Evolutionary conservation across 2,329 filamentous ascomycete species (phyloP), one percentile per base, ranked within the genome.

Genomic region (Lachnellula hyalina): DNA sequence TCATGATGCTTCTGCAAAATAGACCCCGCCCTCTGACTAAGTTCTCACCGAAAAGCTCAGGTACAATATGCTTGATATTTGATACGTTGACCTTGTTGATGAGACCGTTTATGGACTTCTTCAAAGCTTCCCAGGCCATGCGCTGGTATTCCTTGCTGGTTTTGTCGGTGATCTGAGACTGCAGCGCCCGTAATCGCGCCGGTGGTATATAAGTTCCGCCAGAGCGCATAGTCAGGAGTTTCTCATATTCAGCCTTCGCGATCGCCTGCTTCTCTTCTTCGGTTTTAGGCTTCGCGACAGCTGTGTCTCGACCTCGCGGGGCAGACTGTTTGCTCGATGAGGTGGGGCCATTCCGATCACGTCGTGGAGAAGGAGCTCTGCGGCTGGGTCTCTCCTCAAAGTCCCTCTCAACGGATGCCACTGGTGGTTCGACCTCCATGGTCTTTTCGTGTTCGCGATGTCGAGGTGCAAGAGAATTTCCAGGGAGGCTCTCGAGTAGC

Each of bases 41-140:
- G 70, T 99, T 99, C 77, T 99, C 94, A 49, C 85, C 84, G 73
- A 99, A 99, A 46, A 99, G 79, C 74, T 99, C 94, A 1, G 93
- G 93, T 23, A 97, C 91, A 59, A 99, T 96, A 68, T 89, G 83
- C 74, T 99, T 97, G 80, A 99, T 97, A 72, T 99, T 99, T 35
- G 89, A 90, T 53, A 93, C 89, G 73, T 97, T 97, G 77, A 96
- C 89, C 77, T 99, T 99, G 81, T 99, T 99, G 80, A 99, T 96
- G 62, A 99, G 76, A 65, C 94, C 94, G 70, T 99, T 97, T 74
- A 99, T 96, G 48, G 89, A 94, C 78, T 99, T 99, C 77, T 99
- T 99, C 68, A 99, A 77, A 12, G 93, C 93, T 73, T 99, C 94
- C 94, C 94, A 99, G 8, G 92, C 91, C 90, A 99, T 96, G 66